Base-by-base conservation (phyloP, 2,329 filamentous ascomycete genomes). In the Pleomassaria siparia region DNA sequence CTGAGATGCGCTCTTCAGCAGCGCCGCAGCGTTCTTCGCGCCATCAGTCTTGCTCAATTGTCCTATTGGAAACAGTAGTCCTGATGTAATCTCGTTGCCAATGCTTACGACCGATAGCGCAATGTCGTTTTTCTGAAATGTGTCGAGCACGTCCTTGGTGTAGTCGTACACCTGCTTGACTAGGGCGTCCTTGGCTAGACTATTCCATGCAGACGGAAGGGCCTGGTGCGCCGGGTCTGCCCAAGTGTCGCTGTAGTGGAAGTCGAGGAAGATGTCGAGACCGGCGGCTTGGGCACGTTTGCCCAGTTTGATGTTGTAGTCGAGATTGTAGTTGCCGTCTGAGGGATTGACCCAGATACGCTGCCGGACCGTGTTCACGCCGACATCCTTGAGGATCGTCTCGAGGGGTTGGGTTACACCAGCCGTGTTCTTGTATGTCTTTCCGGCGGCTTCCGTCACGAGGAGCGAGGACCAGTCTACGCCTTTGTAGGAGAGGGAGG, bases 221-320 rank as follows among this genome's bases (percentile, higher is more conserved):
- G 69, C 67, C 72, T 89, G 86, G 46, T 87, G 70, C 1, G 67
- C 73, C 0, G 86, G 85, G 56, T 88, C 86, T 0, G 86, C 86
- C 86, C 85, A 89, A 1, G 80, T 86, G 69, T 88, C 84, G 64
- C 80, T 83, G 57, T 82, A 82, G 67, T 88, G 84, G 51, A 89
- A 72, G 55, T 87, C 82, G 15, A 88, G 71, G 57, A 80, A 82
- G 29, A 87, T 74, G 2, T 73, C 74, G 44, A 89, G 64, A 0
- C 85, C 86, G 1, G 79, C 83, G 2, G 80, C 80, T 56, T 83
- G 77, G 2, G 85, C 84, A 42, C 86, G 77, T 63, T 80, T 79
- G 3, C 83, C 86, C n/a, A 89, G 76, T 45, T 80, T 72, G 52
- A 90, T 63, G 63, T 88, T 89, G 70, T 89, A 89, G 49, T 80